Evolutionary conservation across 83 land plant species (phyloP).

Genomic region (Picea engelmannii): DNA sequence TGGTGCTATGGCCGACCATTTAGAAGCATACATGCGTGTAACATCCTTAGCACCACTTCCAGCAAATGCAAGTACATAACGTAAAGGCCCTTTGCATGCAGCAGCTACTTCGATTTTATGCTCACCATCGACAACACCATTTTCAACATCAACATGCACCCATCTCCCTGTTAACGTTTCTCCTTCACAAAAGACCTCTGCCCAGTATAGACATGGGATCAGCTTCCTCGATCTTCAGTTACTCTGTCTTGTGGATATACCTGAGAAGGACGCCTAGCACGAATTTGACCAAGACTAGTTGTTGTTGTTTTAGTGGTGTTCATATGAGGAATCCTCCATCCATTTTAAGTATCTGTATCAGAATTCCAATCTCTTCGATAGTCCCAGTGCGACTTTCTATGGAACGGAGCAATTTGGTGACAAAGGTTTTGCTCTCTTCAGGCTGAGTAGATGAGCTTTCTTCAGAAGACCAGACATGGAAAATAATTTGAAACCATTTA

Average conservation of each 20-base stretch:
- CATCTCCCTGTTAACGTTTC: constrained; percentile 78
- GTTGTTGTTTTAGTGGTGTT: constrained; percentile 35
- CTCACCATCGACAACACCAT: constrained; percentile 79
- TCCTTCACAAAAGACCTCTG: constrained; percentile 90
- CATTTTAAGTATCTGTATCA: constrained; percentile 15
- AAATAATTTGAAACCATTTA: too few species aligned
- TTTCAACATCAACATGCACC: constrained; percentile 95
- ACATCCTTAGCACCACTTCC: constrained; percentile 97
- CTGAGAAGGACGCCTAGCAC: constrained; percentile 4
- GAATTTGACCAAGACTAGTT: constrained; percentile 22
- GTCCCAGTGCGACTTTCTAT: too few species aligned
- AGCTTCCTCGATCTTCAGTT: constrained; percentile 31
- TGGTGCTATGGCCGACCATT: constrained; percentile 78
- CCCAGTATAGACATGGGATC: constrained; percentile 87
- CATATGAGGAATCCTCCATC: constrained; percentile 23
- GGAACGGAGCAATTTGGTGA: too few species aligned
- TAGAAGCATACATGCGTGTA: constrained; percentile 89
- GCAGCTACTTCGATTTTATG: constrained; percentile 75
- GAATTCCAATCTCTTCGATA: constrained; percentile 16
- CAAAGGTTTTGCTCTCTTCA: too few species aligned
- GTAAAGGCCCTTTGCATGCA: constrained; percentile 68
- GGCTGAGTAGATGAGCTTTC: too few species aligned
- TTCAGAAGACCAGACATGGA: too few species aligned
- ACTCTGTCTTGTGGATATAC: constrained; percentile 7
- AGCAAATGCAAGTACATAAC: constrained; percentile 94